Base-by-base conservation (phyloP, 2,329 filamentous ascomycete species). In the Podosphaera fusca region DNA sequence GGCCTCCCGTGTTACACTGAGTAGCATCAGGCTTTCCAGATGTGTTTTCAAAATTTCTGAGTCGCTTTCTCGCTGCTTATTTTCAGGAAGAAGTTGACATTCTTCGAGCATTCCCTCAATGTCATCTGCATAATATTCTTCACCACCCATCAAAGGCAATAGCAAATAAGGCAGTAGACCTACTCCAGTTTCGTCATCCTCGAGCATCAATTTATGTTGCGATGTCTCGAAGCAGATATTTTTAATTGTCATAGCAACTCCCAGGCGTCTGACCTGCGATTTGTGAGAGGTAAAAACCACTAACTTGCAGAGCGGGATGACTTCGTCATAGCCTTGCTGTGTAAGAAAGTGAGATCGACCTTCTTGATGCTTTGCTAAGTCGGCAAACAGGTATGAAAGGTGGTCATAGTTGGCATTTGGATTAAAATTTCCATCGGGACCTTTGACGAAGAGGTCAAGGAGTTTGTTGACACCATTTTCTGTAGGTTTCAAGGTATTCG, bases 191-290 rank as follows among this genome's bases (percentile, higher is more conserved):
- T 81, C 81, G 21, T 82, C 78, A 55, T 85, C 80, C 0, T 78
- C 75, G 51, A 95, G 70, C 56, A 95, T 81, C 1, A 75, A 71
- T 0, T 78, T 73, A 64, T 96, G 90, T 0, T 83, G 77, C 2
- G 78, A 70, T 4, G 90, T 71, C 64, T 94, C 85, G 67, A 98
- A 96, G 5, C 87, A 81, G 35, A 86, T 80, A 67, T 98, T 98
- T 70, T 96, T 96, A 68, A 98, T 87, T 8, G 87, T 92, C 59
- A 83, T 88, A 6, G 90, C 90, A n/a, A 95, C 89, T n/a, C 92
- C 92, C 64, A 87, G 87, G 57, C 92, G 77, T 58, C 92, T 80
- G 56, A 95, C 81, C 34, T 84, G 77, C 2, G 86, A 94, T 63
- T 78, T 75, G 71, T 95, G 87, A 69, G 94, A 87, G 0, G 92